A percentile compares a stretch with the other conserved stretches of the same genome.
Evolutionary conservation across 495 filamentous ascomycete species (phyloP).

Genomic region (Opeltia flavorubescens): DNA sequence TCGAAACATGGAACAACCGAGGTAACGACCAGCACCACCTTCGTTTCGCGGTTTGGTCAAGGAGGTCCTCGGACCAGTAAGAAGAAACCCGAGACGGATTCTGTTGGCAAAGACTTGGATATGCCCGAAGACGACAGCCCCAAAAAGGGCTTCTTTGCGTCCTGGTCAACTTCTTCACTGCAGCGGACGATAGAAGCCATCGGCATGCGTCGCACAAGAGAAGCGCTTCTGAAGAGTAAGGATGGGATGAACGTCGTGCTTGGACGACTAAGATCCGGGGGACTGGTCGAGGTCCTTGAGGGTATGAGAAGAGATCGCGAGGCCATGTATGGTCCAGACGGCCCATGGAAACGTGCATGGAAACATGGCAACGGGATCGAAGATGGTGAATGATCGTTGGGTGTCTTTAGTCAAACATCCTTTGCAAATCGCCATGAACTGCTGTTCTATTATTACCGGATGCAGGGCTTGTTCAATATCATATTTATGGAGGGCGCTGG

Average conservation of each 20-base stretch:
- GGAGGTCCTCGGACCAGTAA: conserved; percentile 46
- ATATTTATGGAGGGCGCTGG: neutral
- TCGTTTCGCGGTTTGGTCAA: conserved; percentile 68
- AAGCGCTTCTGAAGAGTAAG: conserved; percentile 73
- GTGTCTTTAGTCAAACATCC: neutral
- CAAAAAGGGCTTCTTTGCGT: conserved; percentile 49
- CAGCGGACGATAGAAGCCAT: conserved; percentile 84
- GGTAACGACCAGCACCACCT: conserved; percentile 72
- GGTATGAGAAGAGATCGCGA: conserved; percentile 63
- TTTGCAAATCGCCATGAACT: neutral
- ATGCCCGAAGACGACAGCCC: conserved; percentile 33
- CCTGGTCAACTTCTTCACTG: conserved; percentile 66
- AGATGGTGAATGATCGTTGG: conserved; percentile 1
- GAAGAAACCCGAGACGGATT: conserved; percentile 22
- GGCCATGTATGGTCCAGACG: conserved; percentile 26
- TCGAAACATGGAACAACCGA: conserved; percentile 50
- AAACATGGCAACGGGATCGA: conserved; percentile 22
- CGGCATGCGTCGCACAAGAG: conserved; percentile 66
- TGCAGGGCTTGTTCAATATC: neutral
- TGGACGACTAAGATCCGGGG: conserved; percentile 65
- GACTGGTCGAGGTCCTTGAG: conserved; percentile 75
- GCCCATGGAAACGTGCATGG: conserved; percentile 37
- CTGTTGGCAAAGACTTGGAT: conserved; percentile 8
- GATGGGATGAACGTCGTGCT: conserved; percentile 94
- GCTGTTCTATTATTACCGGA: neutral